Conservation (phyloP, 2,329 filamentous ascomycete genomes). For the Meredithiella fracta region DNA sequence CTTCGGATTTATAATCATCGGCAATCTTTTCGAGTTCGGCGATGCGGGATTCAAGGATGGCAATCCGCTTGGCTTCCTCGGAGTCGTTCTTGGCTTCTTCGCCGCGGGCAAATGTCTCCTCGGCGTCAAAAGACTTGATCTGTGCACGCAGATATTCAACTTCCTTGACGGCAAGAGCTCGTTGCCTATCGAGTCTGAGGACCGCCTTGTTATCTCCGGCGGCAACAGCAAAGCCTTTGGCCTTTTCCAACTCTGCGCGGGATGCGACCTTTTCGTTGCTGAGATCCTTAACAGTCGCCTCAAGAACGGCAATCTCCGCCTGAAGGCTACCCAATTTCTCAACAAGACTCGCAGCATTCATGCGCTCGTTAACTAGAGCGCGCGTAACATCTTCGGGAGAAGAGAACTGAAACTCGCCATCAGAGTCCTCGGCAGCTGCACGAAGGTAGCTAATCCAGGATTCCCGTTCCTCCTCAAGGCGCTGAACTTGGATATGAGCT, state of each 20-base stretch:
- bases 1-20: conserved; percentile 69
- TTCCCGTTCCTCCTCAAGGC: conserved; percentile 72
- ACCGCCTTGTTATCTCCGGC: conserved; percentile 48
- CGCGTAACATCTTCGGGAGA: conserved; percentile 76
- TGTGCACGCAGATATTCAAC: conserved; percentile 88
- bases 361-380: conserved; percentile 65
- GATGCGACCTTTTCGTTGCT: conserved; percentile 53
- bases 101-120: conserved; percentile 70
- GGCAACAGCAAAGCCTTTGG: conserved; percentile 36
- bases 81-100: conserved; percentile 29
- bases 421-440: conserved; percentile 32
- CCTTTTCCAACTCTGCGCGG: conserved; percentile 51
- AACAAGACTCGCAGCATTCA: conserved; percentile 63
- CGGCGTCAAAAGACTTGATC: conserved; percentile 70
- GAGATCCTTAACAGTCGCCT: conserved; percentile 55
- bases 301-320: conserved; percentile 60
- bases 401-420: conserved; percentile 55
- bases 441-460: conserved; percentile 80
- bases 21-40: conserved; percentile 71
- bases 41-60: conserved; percentile 40
- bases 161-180: conserved; percentile 72
- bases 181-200: conserved; percentile 69
- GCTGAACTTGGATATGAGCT: conserved; percentile 63
- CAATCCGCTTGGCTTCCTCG: conserved; percentile 6
- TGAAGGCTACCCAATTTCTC: conserved; percentile 66